Evolutionary conservation across 805 yeast genomes (phyloP).

Genomic region (Sugiyamaella marilandica): DNA sequence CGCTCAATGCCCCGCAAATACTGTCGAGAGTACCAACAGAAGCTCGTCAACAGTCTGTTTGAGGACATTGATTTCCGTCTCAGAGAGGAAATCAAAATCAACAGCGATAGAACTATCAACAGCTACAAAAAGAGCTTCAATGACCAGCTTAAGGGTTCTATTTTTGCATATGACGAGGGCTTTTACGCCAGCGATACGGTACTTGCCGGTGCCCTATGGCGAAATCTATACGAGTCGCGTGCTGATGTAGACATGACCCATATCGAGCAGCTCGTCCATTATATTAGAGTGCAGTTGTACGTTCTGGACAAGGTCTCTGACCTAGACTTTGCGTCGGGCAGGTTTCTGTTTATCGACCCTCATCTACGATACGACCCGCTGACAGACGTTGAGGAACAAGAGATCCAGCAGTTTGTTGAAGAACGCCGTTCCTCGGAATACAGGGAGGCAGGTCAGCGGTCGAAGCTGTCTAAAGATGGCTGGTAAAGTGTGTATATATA

Average conservation of each 20-base stretch:
- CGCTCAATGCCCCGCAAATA: conserved; percentile 90
- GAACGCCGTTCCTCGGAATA: not conserved
- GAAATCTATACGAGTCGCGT: conserved; percentile 87
- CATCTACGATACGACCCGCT: conserved; percentile 70
- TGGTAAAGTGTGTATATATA: conserved; percentile 7
- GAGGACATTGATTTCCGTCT: conserved; percentile 84
- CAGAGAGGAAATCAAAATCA: conserved; percentile 79
- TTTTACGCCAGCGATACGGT: conserved; percentile 56
- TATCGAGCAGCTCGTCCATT: conserved; percentile 83
- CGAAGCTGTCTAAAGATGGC: conserved; percentile 16
- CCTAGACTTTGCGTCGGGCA: conserved; percentile 89
- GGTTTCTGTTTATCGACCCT: conserved; percentile 79
- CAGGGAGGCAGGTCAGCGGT: conserved; percentile 6
- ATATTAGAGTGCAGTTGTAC: conserved; percentile 83
- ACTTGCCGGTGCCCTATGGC: conserved; percentile 43
- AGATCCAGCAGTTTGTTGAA: conserved; percentile 10
- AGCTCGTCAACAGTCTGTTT: conserved; percentile 82
- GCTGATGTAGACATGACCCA: conserved; percentile 75
- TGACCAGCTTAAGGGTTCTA: conserved; percentile 82
- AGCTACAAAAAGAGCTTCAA: conserved; percentile 86
- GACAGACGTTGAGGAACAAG: conserved; percentile 33
- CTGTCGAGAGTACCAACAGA: conserved; percentile 87
- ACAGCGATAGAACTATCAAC: conserved; percentile 75
- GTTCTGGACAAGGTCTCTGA: conserved; percentile 82
- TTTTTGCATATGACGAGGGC: conserved; percentile 91